These are phyloP conservation scores for Lactifluus echinatus DNA, from an alignment of 768 basidiomycete species.

Conservation along the genomic window DNA sequence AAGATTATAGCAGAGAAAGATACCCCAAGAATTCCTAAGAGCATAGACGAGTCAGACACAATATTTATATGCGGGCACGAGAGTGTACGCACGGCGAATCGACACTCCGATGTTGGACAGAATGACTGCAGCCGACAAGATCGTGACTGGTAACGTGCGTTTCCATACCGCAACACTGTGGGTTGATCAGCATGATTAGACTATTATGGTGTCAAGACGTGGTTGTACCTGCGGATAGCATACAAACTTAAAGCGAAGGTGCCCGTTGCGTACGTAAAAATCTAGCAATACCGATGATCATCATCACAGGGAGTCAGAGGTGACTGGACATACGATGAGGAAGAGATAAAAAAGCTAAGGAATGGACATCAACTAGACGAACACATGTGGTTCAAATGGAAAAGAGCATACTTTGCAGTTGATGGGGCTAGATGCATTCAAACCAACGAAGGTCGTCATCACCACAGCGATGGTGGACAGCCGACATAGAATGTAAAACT, in stretches of 20 bases:
- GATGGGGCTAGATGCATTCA: constrained; percentile 1
- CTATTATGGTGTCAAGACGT: background rate
- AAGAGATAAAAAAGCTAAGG: constrained; percentile 4
- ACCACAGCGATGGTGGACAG: constrained; percentile 3
- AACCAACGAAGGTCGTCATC: constrained; percentile 5
- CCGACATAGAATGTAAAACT: constrained; percentile 16
- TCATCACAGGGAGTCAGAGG: background rate
- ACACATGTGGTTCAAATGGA: background rate
- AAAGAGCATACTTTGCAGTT: constrained; percentile 12
- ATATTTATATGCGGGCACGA: background rate
- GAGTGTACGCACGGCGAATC: constrained; percentile 8
- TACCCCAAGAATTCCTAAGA: background rate
- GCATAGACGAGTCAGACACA: background rate
- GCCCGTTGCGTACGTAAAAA: constrained; percentile 5
- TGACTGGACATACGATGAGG: background rate
- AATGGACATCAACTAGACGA: background rate
- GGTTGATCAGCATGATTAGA: background rate
- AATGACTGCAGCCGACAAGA: background rate
- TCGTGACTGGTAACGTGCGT: background rate
- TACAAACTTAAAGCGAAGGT: constrained; percentile 11
- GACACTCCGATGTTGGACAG: constrained; percentile 4
- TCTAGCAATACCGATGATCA: background rate
- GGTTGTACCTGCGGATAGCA: constrained; percentile 9
- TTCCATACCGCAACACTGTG: constrained; percentile 17
- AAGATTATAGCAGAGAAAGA: background rate